Evolutionary conservation across 2,329 filamentous ascomycete species (phyloP).

Genomic region (Colletotrichum sublineola): DNA sequence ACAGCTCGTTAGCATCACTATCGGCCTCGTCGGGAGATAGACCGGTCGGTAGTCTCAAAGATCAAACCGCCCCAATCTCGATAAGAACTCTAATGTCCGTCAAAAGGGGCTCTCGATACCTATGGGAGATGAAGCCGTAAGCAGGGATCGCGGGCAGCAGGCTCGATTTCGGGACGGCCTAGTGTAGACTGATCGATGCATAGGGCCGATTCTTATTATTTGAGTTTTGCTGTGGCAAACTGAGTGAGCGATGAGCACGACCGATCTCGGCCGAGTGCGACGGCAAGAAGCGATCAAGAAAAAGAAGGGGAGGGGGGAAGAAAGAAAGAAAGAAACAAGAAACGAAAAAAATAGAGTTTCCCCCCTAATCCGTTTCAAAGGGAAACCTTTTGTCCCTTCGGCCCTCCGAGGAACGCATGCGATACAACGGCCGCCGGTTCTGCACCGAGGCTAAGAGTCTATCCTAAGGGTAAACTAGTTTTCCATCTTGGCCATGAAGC

Average conservation of each 20-base stretch:
- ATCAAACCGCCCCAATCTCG: neutral
- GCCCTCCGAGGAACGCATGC: neutral
- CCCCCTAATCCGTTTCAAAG: neutral
- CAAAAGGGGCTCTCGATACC: neutral
- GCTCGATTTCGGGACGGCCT: neutral
- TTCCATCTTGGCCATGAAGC: too few relatives aligned
- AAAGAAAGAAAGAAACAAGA: too few relatives aligned
- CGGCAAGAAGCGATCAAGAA: neutral
- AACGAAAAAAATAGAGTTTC: neutral
- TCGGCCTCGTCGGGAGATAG: too few relatives aligned
- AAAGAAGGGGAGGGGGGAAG: too few relatives aligned
- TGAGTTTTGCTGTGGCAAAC: neutral
- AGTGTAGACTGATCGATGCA: neutral
- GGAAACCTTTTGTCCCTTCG: neutral
- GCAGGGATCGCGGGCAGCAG: neutral
- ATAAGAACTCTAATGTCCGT: neutral
- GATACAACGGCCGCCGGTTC: neutral
- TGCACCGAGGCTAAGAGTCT: neutral
- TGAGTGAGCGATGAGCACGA: neutral
- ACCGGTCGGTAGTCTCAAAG: neutral
- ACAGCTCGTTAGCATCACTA: neutral
- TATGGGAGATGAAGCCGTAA: neutral
- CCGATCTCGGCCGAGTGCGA: neutral
- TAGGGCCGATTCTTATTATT: neutral
- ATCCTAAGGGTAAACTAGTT: neutral